Evolutionary conservation across 2,329 filamentous ascomycete genomes (phyloP).

Genomic region (Aspergillus sp.): DNA sequence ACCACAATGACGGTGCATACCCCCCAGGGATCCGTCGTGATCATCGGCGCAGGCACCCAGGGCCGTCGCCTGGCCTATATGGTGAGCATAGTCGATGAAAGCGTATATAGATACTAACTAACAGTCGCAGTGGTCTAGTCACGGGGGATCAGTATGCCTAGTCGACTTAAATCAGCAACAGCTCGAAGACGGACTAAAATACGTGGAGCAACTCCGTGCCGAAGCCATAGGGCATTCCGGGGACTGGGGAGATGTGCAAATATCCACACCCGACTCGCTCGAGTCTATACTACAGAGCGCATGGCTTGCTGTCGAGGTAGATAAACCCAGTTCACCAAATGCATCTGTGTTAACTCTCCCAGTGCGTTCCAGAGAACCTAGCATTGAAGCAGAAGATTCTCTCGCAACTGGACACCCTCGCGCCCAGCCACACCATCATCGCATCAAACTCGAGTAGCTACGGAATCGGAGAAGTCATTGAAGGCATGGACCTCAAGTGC

Average conservation of each 20-base stretch:
- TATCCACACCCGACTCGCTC: background rate
- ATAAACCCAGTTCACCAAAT: background rate
- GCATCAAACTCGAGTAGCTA: background rate
- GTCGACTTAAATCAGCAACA: background rate
- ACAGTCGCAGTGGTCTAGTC: background rate
- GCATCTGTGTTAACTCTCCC: background rate
- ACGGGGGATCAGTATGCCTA: background rate
- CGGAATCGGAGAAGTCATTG: background rate
- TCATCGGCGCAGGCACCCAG: background rate
- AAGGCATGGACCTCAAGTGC: background rate
- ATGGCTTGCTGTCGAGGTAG: background rate
- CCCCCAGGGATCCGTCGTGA: background rate
- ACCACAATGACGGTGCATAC: background rate
- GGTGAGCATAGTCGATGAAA: background rate
- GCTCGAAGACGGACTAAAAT: background rate
- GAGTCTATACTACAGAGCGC: background rate
- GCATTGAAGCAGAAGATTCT: background rate
- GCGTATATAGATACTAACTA: too few species aligned
- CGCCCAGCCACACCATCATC: background rate
- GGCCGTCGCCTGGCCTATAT: background rate
- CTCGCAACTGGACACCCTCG: background rate
- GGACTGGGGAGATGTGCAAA: background rate
- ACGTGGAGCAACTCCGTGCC: background rate
- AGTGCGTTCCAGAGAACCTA: background rate
- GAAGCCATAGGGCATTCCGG: background rate